A percentile compares a stretch with the other conserved stretches of the same genome.
phyloP scores from a whole-genome alignment of 1,284 basidiomycete genomes.

The Abortiporus biennis region DNA sequence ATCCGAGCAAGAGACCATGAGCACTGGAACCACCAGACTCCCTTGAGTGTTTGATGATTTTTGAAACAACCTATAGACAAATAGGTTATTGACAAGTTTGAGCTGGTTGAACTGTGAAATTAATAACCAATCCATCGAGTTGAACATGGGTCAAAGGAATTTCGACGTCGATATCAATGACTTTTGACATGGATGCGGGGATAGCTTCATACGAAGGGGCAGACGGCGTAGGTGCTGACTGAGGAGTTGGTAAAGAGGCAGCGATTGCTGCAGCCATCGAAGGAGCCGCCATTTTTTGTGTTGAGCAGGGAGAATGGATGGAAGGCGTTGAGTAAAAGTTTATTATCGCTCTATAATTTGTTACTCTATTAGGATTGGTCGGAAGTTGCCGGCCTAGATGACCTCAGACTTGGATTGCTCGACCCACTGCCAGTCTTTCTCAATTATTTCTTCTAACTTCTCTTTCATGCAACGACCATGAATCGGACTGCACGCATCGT shows the following conservation, averaged over 20 bases:
- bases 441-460: too few relatives aligned
- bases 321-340: too few relatives aligned
- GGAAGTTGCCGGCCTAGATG: too few relatives aligned
- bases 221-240: conserved; percentile 49
- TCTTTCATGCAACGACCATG: conserved; percentile 27
- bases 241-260: conserved; percentile 70
- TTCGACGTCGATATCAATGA: conserved; percentile 86
- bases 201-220: conserved; percentile 74
- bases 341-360: too few relatives aligned
- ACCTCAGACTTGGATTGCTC: too few relatives aligned
- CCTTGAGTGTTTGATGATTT: conserved; percentile 85
- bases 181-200: conserved; percentile 84
- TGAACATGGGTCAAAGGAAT: conserved; percentile 76
- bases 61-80: conserved; percentile 71
- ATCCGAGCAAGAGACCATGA: conserved; percentile 82
- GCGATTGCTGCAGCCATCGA: conserved; percentile 89
- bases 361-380: too few relatives aligned
- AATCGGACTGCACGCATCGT: conserved; percentile 77
- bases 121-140: conserved; percentile 77
- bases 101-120: too few relatives aligned
- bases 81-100: background rate
- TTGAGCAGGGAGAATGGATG: background rate
- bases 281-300: conserved; percentile 46
- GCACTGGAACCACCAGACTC: conserved; percentile 64
- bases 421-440: too few relatives aligned